Evolutionary conservation across 108 stramenopile species (phyloP), one percentile per base, ranked within the genome.

Genomic region (Poteriospumella lacustris): DNA sequence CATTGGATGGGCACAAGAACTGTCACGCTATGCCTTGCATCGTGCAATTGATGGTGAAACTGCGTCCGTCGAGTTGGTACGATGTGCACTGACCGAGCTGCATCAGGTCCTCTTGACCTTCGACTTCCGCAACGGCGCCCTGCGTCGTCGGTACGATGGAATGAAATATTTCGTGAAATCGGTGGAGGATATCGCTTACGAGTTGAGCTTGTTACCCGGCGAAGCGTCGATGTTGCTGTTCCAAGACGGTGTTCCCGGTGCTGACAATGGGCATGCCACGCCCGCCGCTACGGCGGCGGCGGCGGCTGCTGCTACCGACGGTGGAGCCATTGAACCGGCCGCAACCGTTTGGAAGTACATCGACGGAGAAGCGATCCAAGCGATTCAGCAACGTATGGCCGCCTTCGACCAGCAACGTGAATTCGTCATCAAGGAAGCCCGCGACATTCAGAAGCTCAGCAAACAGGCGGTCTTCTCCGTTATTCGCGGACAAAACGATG

Each of bases 391-490:
- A 1, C 89, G 92, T 41, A 86, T 93, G 87, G 92, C 89, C 44
- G 81, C 87, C 73, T 87, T 91, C 36, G 94, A 94, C 83, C 84
- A 88, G 24, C 64, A 88, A 29, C 86, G 96, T 1, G 96, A 96
- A 79, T 43, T 67, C 29, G 85, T 96, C 43, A 96, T 95, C 76
- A 96, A 94, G 81, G 89, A 81, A 44, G 89, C 88, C 44, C 82
- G 94, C 33, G 94, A 94, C 76, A 88, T 87, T 26, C 96, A 95
- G 84, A 96, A 96, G 87, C 84, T 87, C 28, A 91, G 91, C 58
- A 96, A 96, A 82, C 90, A 92, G 56, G 87, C 92, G 39, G 94
- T 96, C 76, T 96, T 91, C 83, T 90, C 92, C 1, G 77, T 93
- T 42, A 93, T 94, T 81, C 91, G 96, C 1, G 87, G 87, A 0